Percentiles rank a stretch among this genome's conserved stretches.
phyloP scores from a whole-genome alignment of 768 basidiomycete species.

The Collybiopsis confluens region DNA sequence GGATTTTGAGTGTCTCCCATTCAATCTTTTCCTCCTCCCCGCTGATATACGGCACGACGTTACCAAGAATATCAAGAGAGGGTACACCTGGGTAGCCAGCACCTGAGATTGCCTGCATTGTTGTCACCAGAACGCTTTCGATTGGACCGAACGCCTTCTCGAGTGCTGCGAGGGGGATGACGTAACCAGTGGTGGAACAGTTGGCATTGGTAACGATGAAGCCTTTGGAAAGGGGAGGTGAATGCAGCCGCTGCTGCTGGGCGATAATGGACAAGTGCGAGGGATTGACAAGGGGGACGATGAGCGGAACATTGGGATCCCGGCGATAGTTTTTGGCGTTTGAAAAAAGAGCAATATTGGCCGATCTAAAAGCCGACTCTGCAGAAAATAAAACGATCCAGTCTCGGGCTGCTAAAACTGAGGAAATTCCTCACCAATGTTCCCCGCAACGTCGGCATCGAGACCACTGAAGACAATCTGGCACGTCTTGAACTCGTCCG shows the following conservation, averaged over 20 bases:
- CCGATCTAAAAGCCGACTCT: slow-evolving; percentile 84
- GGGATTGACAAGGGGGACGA: slow-evolving; percentile 95
- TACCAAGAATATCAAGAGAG: slow-evolving; percentile 89
- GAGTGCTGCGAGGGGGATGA: slow-evolving; percentile 86
- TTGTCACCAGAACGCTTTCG: slow-evolving; percentile 86
- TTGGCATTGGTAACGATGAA: slow-evolving; percentile 99
- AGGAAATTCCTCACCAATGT: slow-evolving; percentile 66
- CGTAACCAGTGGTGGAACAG: slow-evolving; percentile 92
- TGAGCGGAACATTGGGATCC: slow-evolving; percentile 88
- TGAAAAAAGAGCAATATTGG: slow-evolving; percentile 90
- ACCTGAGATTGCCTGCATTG: slow-evolving; percentile 97
- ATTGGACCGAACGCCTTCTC: slow-evolving; percentile 93
- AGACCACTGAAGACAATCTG: slow-evolving; percentile 92
- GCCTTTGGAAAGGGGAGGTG: slow-evolving; percentile 69
- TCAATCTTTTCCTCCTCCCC: slow-evolving; percentile 98
- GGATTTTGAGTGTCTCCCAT: slow-evolving; percentile 97
- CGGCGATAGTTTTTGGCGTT: slow-evolving; percentile 96
- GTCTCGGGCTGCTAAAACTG: not conserved
- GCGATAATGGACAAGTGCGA: slow-evolving; percentile 78
- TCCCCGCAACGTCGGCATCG: slow-evolving; percentile 91
- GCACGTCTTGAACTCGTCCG: slow-evolving; percentile 76
- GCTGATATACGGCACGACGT: slow-evolving; percentile 89
- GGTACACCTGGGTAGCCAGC: slow-evolving; percentile 96
- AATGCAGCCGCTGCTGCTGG: slow-evolving; percentile 71
- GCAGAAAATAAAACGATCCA: slow-evolving; percentile 6